Conservation (phyloP, 164 flowering plant genomes). For the Dillenia suffruticosa region DNA sequence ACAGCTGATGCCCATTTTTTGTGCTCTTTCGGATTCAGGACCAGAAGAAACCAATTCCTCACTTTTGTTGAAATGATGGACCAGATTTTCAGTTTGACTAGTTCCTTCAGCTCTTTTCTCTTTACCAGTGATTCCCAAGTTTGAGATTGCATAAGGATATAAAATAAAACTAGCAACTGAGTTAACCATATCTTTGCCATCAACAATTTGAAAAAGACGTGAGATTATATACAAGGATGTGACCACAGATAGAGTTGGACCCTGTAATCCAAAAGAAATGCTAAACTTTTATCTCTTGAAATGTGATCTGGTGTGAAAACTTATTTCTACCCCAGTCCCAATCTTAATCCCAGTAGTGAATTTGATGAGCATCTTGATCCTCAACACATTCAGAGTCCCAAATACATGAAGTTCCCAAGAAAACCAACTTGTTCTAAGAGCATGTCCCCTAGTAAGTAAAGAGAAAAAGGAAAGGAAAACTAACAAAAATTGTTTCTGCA, state of each 20-base stretch:
- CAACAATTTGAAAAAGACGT: constrained; percentile 58
- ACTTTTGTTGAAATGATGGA: constrained; percentile 12
- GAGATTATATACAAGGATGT: constrained; percentile 50
- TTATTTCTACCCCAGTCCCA: too few relatives aligned
- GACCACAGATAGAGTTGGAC: constrained; percentile 30
- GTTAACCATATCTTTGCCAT: constrained; percentile 34
- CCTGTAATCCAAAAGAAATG: constrained; percentile 30
- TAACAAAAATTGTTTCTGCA: too few relatives aligned
- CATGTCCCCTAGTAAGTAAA: too few relatives aligned
- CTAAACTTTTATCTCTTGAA: background rate
- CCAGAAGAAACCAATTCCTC: constrained; percentile 11
- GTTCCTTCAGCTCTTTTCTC: background rate
- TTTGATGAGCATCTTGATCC: too few relatives aligned
- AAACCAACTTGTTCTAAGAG: background rate
- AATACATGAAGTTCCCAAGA: background rate
- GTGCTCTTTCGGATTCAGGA: constrained; percentile 23
- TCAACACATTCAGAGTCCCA: too few relatives aligned
- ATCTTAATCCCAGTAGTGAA: too few relatives aligned
- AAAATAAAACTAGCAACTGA: constrained; percentile 36
- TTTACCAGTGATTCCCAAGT: constrained; percentile 11
- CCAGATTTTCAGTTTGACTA: constrained; percentile 8
- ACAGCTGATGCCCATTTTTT: constrained; percentile 12
- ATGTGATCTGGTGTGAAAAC: too few relatives aligned
- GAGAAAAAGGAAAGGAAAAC: too few relatives aligned
- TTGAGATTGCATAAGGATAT: constrained; percentile 22